Evolutionary conservation across 2,329 filamentous ascomycete genomes (phyloP).

Genomic region (Lojkania enalia): DNA sequence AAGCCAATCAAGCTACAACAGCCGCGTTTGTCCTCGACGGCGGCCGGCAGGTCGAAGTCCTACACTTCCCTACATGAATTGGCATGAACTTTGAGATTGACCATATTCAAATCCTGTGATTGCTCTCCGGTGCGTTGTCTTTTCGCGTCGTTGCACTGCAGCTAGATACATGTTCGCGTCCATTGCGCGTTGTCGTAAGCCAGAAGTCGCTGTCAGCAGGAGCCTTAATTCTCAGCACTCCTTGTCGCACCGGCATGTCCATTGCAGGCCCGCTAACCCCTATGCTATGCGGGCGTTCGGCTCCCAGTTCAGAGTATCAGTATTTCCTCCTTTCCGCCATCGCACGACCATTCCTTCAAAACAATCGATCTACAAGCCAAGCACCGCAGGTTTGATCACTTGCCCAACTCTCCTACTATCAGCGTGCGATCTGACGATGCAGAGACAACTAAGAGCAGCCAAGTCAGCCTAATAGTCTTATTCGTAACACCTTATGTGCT

Average conservation of each 20-base stretch:
- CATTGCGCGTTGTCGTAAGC: constrained; percentile 21
- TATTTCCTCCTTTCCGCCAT: constrained; percentile 23
- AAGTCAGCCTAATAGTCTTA: constrained; percentile 28
- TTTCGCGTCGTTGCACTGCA: constrained; percentile 23
- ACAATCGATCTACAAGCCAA: constrained; percentile 28
- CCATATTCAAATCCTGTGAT: constrained; percentile 24
- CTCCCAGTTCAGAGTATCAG: constrained; percentile 15
- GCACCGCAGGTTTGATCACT: constrained; percentile 48
- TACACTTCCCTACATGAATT: constrained; percentile 14
- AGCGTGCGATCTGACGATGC: constrained; percentile 87
- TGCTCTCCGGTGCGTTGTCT: constrained; percentile 16
- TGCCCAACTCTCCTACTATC: constrained; percentile 78
- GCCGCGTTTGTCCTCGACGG: constrained; percentile 18
- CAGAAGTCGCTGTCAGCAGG: constrained; percentile 1
- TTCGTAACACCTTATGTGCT: constrained; percentile 3
- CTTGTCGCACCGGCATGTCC: constrained; percentile 40
- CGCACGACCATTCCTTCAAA: constrained; percentile 29
- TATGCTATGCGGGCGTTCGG: constrained; percentile 27
- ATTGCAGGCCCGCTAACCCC: constrained; percentile 27
- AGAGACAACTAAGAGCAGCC: constrained; percentile 68
- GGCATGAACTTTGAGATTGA: constrained; percentile 24
- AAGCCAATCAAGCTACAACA: constrained; percentile 24
- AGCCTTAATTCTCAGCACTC: constrained; percentile 14
- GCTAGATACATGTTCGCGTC: constrained; percentile 21
- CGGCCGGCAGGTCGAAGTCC: constrained; percentile 6